phyloP scores from a whole-genome alignment of 2,329 filamentous ascomycete species.

The Scedosporium aurantiacum region DNA sequence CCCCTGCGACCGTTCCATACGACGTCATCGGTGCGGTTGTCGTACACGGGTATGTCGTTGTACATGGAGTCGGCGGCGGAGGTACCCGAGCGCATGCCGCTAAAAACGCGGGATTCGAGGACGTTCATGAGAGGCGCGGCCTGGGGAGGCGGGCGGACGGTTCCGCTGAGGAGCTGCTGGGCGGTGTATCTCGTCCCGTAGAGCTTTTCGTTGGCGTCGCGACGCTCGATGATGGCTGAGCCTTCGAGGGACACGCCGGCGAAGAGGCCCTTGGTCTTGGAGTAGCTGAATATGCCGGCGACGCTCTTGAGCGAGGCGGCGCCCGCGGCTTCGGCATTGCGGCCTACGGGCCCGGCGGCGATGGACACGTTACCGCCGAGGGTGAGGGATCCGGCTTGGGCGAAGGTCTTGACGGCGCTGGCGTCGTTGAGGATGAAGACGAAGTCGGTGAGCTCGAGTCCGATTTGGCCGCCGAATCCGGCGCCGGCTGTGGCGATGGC shows the following conservation, averaged over 20 bases:
- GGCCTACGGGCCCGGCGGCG: slow-evolving; percentile 83
- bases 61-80: slow-evolving; percentile 59
- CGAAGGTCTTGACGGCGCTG: slow-evolving; percentile 82
- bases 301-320: slow-evolving; percentile 84
- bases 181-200: slow-evolving; percentile 79
- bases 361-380: slow-evolving; percentile 94
- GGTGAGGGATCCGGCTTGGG: slow-evolving; percentile 81
- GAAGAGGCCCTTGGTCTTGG: slow-evolving; percentile 94
- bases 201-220: slow-evolving; percentile 94
- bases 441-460: slow-evolving; percentile 83
- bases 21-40: slow-evolving; percentile 68
- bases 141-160: slow-evolving; percentile 65
- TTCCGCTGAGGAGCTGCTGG: slow-evolving; percentile 67
- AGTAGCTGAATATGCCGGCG: slow-evolving; percentile 90
- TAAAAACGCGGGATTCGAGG: slow-evolving; percentile 76
- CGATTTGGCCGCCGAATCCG: slow-evolving; percentile 77
- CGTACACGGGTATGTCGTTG: slow-evolving; percentile 87
- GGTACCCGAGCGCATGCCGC: slow-evolving; percentile 41
- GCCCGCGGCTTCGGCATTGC: slow-evolving; percentile 92
- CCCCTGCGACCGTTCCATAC: slow-evolving; percentile 64
- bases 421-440: slow-evolving; percentile 97
- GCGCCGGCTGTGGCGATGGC: slow-evolving; percentile 73
- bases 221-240: slow-evolving; percentile 82
- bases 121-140: slow-evolving; percentile 77
- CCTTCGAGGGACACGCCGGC: slow-evolving; percentile 92